Percentiles rank a stretch among this genome's conserved stretches.
These are phyloP conservation scores for Leucogyrophana mollusca DNA, from an alignment of 768 basidiomycete species.

Conservation along the genomic window DNA sequence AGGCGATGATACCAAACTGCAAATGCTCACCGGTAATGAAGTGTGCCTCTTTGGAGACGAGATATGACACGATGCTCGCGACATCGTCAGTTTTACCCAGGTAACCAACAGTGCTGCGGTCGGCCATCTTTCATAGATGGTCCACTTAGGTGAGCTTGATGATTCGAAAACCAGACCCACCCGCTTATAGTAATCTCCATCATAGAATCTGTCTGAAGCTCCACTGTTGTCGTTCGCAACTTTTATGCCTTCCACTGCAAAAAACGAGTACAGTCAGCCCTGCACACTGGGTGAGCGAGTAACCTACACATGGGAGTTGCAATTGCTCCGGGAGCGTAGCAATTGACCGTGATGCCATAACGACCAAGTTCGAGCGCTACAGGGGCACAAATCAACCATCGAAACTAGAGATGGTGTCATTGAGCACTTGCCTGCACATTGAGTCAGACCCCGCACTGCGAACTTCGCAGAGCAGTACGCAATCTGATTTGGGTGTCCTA, in stretches of 20 bases:
- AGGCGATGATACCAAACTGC: not conserved
- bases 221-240: not conserved
- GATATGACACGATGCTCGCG: slow-evolving; percentile 10
- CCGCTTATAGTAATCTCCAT: slow-evolving; percentile 1
- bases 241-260: slow-evolving; percentile 2
- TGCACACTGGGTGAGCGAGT: not conserved
- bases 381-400: slow-evolving; percentile 6
- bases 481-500: slow-evolving; percentile 3
- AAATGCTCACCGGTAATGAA: slow-evolving; percentile 12
- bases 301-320: slow-evolving; percentile 22
- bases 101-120: not conserved
- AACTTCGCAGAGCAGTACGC: slow-evolving; percentile 16
- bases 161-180: not conserved
- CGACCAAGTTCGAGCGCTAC: slow-evolving; percentile 25
- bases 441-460: slow-evolving; percentile 8
- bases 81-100: slow-evolving; percentile 8
- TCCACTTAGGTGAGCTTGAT: not conserved
- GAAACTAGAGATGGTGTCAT: not conserved
- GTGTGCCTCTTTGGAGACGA: slow-evolving; percentile 9
- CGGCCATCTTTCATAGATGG: not conserved
- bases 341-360: slow-evolving; percentile 24
- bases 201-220: not conserved
- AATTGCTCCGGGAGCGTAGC: slow-evolving; percentile 28
- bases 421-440: slow-evolving; percentile 14
- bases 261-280: not conserved